A percentile compares a stretch with the other conserved stretches of the same genome.
These are phyloP conservation scores for Plenodomus tracheiphilus DNA, from an alignment of 2,329 filamentous ascomycete genomes.

Conservation along the genomic window DNA sequence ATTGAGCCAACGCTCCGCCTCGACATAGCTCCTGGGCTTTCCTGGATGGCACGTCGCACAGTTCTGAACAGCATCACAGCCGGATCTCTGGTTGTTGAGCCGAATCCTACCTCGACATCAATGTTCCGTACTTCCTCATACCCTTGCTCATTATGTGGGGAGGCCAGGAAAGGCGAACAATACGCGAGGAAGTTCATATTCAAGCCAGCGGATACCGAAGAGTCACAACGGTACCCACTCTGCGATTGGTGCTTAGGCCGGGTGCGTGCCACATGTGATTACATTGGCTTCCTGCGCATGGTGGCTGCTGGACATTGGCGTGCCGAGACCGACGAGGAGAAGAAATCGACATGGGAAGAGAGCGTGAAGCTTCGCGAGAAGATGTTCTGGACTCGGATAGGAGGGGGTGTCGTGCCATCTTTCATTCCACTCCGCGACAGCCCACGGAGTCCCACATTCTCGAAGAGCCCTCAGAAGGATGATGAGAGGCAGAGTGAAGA, in stretches of 20 bases:
- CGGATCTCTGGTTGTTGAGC: slow-evolving; percentile 86
- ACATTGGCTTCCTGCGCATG: slow-evolving; percentile 87
- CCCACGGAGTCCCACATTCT: slow-evolving; percentile 38
- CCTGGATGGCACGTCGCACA: slow-evolving; percentile 86
- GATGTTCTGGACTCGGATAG: slow-evolving; percentile 96
- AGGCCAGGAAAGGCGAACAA: slow-evolving; percentile 69
- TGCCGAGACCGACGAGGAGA: slow-evolving; percentile 78
- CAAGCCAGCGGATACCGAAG: slow-evolving; percentile 82
- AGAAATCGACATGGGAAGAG: slow-evolving; percentile 92
- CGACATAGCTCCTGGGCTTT: slow-evolving; percentile 86
- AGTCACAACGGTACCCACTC: slow-evolving; percentile 84
- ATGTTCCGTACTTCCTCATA: slow-evolving; percentile 61
- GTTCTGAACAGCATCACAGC: slow-evolving; percentile 83
- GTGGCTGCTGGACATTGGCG: slow-evolving; percentile 92
- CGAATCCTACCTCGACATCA: slow-evolving; percentile 54
- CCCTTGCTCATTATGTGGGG: slow-evolving; percentile 87
- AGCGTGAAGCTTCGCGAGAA: slow-evolving; percentile 85
- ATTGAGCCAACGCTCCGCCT: slow-evolving; percentile 92
- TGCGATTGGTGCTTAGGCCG: slow-evolving; percentile 86
- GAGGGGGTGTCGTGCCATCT: slow-evolving; percentile 83
- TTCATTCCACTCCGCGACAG: slow-evolving; percentile 43
- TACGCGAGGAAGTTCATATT: slow-evolving; percentile 86
- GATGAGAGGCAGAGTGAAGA: slow-evolving; percentile 34
- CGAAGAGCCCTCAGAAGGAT: slow-evolving; percentile 19
- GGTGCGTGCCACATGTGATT: slow-evolving; percentile 87